Conservation (phyloP, 1,139 yeast species). For the Magnusiomyces paraingens region DNA sequence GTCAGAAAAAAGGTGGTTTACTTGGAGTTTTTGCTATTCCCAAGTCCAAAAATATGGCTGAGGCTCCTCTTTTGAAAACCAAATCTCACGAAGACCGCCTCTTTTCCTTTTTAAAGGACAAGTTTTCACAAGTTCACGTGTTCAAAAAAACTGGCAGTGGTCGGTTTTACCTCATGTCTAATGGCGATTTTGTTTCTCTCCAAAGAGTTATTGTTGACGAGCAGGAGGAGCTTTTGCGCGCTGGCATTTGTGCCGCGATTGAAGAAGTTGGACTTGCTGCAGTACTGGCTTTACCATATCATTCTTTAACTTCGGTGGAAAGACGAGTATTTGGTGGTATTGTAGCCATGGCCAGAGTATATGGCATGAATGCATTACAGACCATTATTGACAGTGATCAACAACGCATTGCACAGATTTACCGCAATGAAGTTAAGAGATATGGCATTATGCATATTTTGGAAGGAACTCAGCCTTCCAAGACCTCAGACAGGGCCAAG, state of each 20-base stretch:
- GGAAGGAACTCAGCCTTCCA: background rate
- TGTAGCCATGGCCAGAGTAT: background rate
- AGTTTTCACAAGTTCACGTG: background rate
- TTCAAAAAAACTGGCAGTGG: background rate
- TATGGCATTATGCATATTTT: slow-evolving; percentile 1
- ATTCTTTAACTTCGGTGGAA: background rate
- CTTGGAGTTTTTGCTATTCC: too few relatives aligned
- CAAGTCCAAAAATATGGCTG: too few relatives aligned
- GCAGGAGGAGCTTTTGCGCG: background rate
- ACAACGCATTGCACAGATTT: slow-evolving; percentile 1
- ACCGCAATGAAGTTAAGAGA: background rate
- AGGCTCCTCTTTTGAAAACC: too few relatives aligned
- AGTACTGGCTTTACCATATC: background rate
- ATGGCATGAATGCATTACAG: background rate
- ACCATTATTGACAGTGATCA: background rate
- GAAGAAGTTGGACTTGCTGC: background rate
- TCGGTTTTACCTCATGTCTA: background rate
- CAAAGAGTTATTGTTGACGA: background rate
- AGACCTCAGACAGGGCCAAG: background rate
- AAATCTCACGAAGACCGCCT: background rate
- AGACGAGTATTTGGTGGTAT: background rate
- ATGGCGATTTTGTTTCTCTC: slow-evolving; percentile 4
- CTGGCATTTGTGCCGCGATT: background rate
- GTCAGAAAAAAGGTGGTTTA: background rate
- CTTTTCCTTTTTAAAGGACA: background rate